Conservation (phyloP, 768 basidiomycete species). For the Strobilomyces confusus region DNA sequence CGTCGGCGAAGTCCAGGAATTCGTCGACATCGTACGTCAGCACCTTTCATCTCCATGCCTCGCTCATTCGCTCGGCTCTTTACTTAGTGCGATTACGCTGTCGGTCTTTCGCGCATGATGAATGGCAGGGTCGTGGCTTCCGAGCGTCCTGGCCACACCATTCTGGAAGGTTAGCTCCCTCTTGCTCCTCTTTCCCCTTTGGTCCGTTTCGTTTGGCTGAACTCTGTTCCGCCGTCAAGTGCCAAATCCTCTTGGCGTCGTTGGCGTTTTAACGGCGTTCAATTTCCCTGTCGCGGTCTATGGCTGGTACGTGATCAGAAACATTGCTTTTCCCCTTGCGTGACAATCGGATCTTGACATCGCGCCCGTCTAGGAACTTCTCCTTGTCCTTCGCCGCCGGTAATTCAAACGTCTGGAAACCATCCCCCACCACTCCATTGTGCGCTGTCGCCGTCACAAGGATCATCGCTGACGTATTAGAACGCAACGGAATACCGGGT, state of each 20-base stretch:
- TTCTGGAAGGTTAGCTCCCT: conserved; percentile 66
- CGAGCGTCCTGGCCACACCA: conserved; percentile 86
- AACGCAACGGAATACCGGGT: conserved; percentile 78
- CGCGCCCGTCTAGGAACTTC: conserved; percentile 65
- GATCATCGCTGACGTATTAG: conserved; percentile 77
- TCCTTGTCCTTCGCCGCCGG: conserved; percentile 85
- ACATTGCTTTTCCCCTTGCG: background rate
- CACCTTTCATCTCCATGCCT: background rate
- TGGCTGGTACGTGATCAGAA: conserved; percentile 60
- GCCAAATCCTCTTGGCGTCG: conserved; percentile 80
- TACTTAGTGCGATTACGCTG: conserved; percentile 96
- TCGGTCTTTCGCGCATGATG: conserved; percentile 92
- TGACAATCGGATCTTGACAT: conserved; percentile 8
- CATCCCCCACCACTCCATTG: conserved; percentile 82
- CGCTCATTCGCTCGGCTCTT: conserved; percentile 8
- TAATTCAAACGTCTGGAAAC: conserved; percentile 95
- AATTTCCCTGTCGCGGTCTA: conserved; percentile 96
- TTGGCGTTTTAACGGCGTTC: conserved; percentile 84
- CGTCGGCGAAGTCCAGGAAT: conserved; percentile 90
- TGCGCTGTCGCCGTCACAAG: conserved; percentile 89
- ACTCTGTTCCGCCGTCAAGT: conserved; percentile 44
- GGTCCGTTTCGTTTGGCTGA: background rate
- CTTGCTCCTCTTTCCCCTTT: background rate
- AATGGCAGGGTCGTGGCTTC: conserved; percentile 84
- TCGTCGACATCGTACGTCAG: conserved; percentile 81